Percentiles rank a stretch among this genome's conserved stretches.
These are phyloP conservation scores for Dothistroma septosporum DNA, from an alignment of 2,329 filamentous ascomycete species.

Conservation along the genomic window DNA sequence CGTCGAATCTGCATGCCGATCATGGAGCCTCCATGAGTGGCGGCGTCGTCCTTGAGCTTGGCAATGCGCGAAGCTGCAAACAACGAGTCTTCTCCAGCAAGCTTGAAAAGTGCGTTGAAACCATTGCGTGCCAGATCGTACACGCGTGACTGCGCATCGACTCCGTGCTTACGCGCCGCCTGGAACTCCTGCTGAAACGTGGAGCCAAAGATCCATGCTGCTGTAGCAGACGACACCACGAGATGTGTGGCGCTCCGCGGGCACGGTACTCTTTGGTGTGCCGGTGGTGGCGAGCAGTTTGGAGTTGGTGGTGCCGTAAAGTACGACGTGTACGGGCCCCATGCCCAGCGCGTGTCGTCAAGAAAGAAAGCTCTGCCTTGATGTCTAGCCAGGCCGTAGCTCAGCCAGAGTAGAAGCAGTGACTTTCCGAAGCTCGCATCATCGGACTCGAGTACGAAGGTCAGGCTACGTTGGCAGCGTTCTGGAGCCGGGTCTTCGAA, in stretches of 20 bases:
- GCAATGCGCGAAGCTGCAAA: constrained; percentile 61
- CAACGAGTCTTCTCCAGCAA: constrained; percentile 59
- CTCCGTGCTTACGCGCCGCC: constrained; percentile 19
- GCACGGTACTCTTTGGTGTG: constrained; percentile 72
- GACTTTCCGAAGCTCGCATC: constrained; percentile 74
- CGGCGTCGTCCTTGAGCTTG: constrained; percentile 50
- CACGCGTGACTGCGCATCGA: constrained; percentile 52
- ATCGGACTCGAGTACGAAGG: constrained; percentile 68
- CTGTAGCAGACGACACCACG: constrained; percentile 66
- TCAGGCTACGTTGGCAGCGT: constrained; percentile 67
- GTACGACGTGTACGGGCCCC: constrained; percentile 68
- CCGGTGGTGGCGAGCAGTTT: constrained; percentile 66
- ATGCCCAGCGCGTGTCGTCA: constrained; percentile 78
- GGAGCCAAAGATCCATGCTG: constrained; percentile 59
- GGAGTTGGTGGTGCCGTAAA: constrained; percentile 65
- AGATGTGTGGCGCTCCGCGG: constrained; percentile 72
- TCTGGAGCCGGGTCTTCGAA: constrained; percentile 31
- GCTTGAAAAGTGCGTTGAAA: constrained; percentile 69
- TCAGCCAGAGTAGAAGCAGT: constrained; percentile 76
- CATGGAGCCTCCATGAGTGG: constrained; percentile 49
- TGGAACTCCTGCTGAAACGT: constrained; percentile 51
- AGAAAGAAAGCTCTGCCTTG: constrained; percentile 77
- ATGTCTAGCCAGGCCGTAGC: constrained; percentile 72
- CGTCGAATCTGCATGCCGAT: constrained; percentile 76
- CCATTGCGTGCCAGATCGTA: constrained; percentile 66